Percentiles rank a stretch among this genome's conserved stretches.
phyloP scores from a whole-genome alignment of 352 stramenopile genomes.

The Phytopythium helicoides region DNA sequence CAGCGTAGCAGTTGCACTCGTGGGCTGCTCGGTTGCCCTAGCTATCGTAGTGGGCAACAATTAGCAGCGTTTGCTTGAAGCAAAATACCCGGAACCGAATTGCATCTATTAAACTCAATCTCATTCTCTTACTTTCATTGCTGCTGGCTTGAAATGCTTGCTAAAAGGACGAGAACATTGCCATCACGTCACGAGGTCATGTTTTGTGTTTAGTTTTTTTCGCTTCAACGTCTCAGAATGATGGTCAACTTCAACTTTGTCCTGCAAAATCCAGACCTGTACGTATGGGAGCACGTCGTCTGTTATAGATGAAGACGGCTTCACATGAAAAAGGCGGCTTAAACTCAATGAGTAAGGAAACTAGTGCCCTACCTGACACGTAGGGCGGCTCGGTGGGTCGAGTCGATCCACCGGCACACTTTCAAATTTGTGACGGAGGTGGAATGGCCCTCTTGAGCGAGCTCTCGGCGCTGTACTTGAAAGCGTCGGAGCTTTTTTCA shows the following conservation, averaged over 20 bases:
- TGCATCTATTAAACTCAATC: too few relatives aligned
- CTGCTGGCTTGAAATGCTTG: too few relatives aligned
- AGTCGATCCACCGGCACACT: conserved; percentile 36
- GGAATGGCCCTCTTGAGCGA: conserved; percentile 59
- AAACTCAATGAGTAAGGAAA: conserved; percentile 94
- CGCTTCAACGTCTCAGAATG: too few relatives aligned
- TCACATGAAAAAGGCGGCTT: conserved; percentile 39
- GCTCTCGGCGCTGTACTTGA: conserved; percentile 36
- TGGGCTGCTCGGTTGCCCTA: too few relatives aligned
- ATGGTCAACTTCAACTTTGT: conserved; percentile 3
- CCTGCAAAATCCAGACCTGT: neutral
- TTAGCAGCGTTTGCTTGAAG: too few relatives aligned
- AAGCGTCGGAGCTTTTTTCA: conserved; percentile 18
- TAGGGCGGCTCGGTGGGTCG: conserved; percentile 50
- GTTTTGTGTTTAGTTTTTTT: too few relatives aligned
- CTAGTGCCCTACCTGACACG: conserved; percentile 87
- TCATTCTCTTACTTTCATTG: too few relatives aligned
- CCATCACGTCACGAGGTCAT: too few relatives aligned
- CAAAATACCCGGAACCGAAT: too few relatives aligned
- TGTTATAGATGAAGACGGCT: neutral
- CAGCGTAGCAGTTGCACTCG: neutral
- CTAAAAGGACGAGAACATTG: too few relatives aligned
- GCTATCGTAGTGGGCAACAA: too few relatives aligned
- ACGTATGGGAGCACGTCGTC: neutral
- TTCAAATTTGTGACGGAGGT: conserved; percentile 77